phyloP scores from a whole-genome alignment of 106 monocot genomes.

The Phalaenopsis equestris region DNA sequence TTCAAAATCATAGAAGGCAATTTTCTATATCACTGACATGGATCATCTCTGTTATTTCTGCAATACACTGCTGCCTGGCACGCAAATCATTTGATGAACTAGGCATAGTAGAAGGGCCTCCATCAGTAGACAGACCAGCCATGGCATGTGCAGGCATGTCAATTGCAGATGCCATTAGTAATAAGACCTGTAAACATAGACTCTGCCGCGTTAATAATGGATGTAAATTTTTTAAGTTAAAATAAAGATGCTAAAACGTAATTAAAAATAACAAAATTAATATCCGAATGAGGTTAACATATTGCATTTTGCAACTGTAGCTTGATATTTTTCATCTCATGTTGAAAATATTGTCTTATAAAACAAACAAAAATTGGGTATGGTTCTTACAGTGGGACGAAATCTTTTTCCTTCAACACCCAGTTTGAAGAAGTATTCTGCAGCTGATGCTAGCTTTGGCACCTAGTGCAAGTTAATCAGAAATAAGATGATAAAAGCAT shows the following conservation, averaged over 20 bases:
- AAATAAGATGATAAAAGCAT: background rate
- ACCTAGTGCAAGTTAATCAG: slow-evolving; percentile 28
- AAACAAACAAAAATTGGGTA: background rate
- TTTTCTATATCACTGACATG: slow-evolving; percentile 41
- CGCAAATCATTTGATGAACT: slow-evolving; percentile 47
- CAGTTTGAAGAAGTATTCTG: slow-evolving; percentile 82
- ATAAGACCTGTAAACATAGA: slow-evolving; percentile 44
- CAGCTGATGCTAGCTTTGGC: slow-evolving; percentile 85
- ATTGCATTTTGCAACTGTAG: background rate
- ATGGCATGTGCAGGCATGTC: slow-evolving; percentile 30
- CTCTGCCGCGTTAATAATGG: too few species aligned
- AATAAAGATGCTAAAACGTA: too few species aligned
- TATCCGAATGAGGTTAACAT: background rate
- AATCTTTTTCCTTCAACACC: slow-evolving; percentile 96
- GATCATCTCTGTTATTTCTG: slow-evolving; percentile 96
- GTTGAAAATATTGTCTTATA: background rate
- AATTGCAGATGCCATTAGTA: slow-evolving; percentile 85
- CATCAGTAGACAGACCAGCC: background rate
- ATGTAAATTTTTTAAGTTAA: background rate
- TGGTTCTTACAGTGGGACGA: slow-evolving; percentile 73
- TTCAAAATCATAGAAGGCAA: background rate
- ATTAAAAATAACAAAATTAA: background rate
- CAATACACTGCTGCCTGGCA: slow-evolving; percentile 69
- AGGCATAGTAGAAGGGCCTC: background rate
- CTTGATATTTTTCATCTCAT: background rate